Percentiles rank a stretch among this genome's conserved stretches.
phyloP scores from a whole-genome alignment of 169 alveolate genomes.

The Prorocentrum cordatum region DNA sequence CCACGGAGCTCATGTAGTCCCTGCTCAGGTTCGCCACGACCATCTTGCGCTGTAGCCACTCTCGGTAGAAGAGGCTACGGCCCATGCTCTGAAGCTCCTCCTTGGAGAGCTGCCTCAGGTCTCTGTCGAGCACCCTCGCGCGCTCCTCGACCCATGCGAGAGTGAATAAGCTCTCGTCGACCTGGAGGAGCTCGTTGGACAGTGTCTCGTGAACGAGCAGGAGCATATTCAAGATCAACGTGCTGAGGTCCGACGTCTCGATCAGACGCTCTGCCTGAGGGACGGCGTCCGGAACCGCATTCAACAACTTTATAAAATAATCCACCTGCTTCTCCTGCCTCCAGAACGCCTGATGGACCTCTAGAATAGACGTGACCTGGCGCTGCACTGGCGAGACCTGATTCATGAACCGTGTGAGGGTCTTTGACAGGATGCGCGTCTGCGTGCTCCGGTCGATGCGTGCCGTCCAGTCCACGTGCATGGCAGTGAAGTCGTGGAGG shows the following conservation, averaged over 20 bases:
- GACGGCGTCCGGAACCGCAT: constrained; percentile 41
- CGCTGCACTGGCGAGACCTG: too few relatives aligned
- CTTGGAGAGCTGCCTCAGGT: neutral
- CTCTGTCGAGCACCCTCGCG: neutral
- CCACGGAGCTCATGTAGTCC: too few relatives aligned
- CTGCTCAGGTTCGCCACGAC: constrained; percentile 40
- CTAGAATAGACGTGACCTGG: constrained; percentile 32
- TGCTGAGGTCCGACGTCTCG: neutral
- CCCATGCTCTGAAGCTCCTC: neutral
- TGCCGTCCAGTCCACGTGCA: constrained; percentile 66
- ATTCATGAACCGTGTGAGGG: constrained; percentile 23
- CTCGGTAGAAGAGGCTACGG: constrained; percentile 6
- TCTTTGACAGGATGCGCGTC: constrained; percentile 51
- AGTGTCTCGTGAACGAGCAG: constrained; percentile 33
- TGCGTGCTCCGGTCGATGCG: constrained; percentile 22
- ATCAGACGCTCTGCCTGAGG: constrained; percentile 27
- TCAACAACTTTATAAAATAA: constrained; percentile 17
- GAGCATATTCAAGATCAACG: neutral
- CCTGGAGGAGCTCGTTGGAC: neutral
- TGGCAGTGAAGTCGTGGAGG: constrained; percentile 60
- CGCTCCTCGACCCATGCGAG: neutral
- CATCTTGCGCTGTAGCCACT: constrained; percentile 61
- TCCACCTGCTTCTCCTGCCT: constrained; percentile 1
- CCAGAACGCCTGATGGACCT: constrained; percentile 68
- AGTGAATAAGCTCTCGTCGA: too few relatives aligned